Evolutionary conservation across 495 filamentous ascomycete genomes (phyloP).

Genomic region (Margaritispora aquatica): DNA sequence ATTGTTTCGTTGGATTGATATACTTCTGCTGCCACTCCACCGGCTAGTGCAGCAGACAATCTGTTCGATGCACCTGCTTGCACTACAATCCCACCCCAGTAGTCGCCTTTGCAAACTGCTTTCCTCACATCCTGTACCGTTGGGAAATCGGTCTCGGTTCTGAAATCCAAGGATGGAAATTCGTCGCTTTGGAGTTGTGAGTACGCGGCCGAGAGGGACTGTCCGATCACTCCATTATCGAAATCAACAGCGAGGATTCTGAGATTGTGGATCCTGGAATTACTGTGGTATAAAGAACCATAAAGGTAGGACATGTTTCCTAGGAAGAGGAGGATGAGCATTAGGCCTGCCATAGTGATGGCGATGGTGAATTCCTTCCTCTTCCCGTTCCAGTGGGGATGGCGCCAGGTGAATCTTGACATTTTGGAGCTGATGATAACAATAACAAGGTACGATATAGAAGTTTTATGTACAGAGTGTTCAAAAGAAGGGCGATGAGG

Average conservation of each 20-base stretch:
- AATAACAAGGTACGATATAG: not conserved
- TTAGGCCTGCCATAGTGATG: not conserved
- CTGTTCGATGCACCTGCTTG: constrained; percentile 30
- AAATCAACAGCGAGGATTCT: constrained; percentile 44
- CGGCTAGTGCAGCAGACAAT: constrained; percentile 28
- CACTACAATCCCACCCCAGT: constrained; percentile 39
- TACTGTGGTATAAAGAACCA: constrained; percentile 35
- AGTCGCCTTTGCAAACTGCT: constrained; percentile 37
- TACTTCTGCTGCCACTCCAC: constrained; percentile 22
- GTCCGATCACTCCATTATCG: constrained; percentile 37
- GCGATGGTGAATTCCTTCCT: not conserved
- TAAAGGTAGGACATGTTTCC: constrained; percentile 37
- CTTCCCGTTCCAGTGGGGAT: constrained; percentile 5
- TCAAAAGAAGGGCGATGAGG: not conserved
- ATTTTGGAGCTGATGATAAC: not conserved
- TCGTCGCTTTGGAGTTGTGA: constrained; percentile 24
- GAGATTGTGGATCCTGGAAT: constrained; percentile 30
- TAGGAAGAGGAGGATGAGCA: constrained; percentile 34
- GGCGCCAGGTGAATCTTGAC: not conserved
- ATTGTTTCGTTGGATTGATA: constrained; percentile 34
- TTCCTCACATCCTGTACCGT: constrained; percentile 17
- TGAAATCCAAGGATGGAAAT: constrained; percentile 35
- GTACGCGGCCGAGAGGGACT: constrained; percentile 35
- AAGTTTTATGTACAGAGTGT: not conserved
- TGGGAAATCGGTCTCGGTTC: constrained; percentile 23